Base-by-base conservation (phyloP, 2,329 filamentous ascomycete genomes). In the Trichoderma sp. region DNA sequence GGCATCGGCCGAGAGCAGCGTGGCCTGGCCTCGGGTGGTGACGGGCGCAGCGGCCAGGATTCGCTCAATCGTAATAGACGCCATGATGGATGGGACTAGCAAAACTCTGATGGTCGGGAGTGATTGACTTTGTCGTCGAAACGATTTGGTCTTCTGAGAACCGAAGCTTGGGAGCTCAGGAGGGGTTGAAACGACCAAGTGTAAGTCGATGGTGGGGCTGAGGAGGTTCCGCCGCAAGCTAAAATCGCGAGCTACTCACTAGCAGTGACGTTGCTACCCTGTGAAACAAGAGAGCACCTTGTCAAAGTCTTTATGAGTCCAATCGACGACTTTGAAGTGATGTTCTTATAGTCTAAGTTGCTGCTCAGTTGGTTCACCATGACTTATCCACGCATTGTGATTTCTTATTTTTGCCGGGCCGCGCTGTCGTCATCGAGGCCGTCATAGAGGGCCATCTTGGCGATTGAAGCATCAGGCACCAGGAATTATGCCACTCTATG, bases 31-130 rank as follows among this genome's bases (percentile, higher is more conserved):
- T 73, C 96, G 89, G 68, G 88, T 89, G 33, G 95, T 97, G 68
- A 88, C 89, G 66, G 96, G 96, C 72, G 91, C 88, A 35, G 96
- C 91, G 57, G 94, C 96, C 80, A 96, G 91, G 76, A 97, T 95
- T 79, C 86, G 87, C 71, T 88, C 83, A 74, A 89, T 81, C 57
- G 82, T 81, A 75, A 91, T 85, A 68, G 87, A 86, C 19, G 79
- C 74, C 79, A 81, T 81, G 47, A 21, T 52, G 5, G 0, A 43
- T 10, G n/a, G 37, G 55, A 16, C 64, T 58, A 24, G 29, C 64
- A 13, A 11, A 29, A 27, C 43, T 53, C 27, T n/a, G 47, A 27
- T 31, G 13, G n/a, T 16, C n/a, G 31, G 31, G 19, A 27, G 6
- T 8, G 29, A 37, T 5, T 14, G 29, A 24, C 37, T 56, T 27